Evolutionary conservation across 768 basidiomycete genomes (phyloP).

Genomic region (Boletus barrowsii): DNA sequence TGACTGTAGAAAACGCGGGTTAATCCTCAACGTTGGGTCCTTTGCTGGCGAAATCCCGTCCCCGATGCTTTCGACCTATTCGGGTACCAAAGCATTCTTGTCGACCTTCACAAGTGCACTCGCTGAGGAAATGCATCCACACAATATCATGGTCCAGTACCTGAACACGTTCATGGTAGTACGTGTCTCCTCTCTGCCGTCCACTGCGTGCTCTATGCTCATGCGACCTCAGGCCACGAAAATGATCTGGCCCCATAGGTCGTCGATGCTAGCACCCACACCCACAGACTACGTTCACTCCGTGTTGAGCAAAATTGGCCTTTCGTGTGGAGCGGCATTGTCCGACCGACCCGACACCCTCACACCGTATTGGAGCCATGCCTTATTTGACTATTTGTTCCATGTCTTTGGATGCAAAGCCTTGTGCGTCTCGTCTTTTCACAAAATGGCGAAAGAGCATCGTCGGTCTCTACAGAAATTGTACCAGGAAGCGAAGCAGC

Average conservation of each 20-base stretch:
- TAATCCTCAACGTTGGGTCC: slow-evolving; percentile 90
- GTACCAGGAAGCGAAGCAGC: slow-evolving; percentile 54
- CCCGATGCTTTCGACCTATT: slow-evolving; percentile 92
- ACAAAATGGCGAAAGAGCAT: slow-evolving; percentile 68
- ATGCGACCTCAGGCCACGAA: slow-evolving; percentile 66
- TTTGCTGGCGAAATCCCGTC: slow-evolving; percentile 86
- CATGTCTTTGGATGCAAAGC: slow-evolving; percentile 51
- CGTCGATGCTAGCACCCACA: slow-evolving; percentile 68
- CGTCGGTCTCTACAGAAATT: slow-evolving; percentile 58
- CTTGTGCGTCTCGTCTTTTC: slow-evolving; percentile 58
- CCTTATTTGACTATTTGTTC: slow-evolving; percentile 67
- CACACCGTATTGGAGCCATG: slow-evolving; percentile 91
- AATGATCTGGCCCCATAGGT: slow-evolving; percentile 84
- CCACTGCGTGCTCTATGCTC: not conserved
- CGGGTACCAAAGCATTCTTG: slow-evolving; percentile 89
- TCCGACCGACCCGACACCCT: slow-evolving; percentile 68
- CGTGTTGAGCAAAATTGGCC: slow-evolving; percentile 70
- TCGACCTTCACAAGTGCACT: slow-evolving; percentile 83
- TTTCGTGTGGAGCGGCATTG: slow-evolving; percentile 75
- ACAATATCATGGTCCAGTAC: slow-evolving; percentile 78
- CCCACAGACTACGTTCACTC: slow-evolving; percentile 74
- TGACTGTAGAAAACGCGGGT: slow-evolving; percentile 64
- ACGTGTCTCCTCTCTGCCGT: slow-evolving; percentile 30
- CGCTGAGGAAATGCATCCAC: slow-evolving; percentile 71
- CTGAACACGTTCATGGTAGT: slow-evolving; percentile 95